Percentiles rank a stretch among this genome's conserved stretches.
These are phyloP conservation scores for Penicillium sp. DNA, from an alignment of 2,329 filamentous ascomycete species.

Conservation along the genomic window DNA sequence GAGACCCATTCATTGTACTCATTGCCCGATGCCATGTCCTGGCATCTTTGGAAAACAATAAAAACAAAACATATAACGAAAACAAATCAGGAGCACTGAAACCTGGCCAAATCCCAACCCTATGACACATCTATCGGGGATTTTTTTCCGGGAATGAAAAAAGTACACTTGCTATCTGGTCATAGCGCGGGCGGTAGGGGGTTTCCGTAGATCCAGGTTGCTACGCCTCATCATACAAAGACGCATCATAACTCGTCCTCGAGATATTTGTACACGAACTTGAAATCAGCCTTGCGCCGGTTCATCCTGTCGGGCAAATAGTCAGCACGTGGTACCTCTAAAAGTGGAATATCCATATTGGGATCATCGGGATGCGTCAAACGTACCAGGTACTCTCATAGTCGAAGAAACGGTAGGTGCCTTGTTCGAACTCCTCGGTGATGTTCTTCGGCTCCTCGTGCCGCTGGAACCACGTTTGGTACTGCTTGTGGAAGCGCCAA, in stretches of 20 bases:
- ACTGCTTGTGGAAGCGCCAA: constrained; percentile 99
- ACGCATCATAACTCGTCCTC: constrained; percentile 75
- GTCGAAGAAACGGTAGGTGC: constrained; percentile 98
- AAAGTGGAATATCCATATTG: not conserved
- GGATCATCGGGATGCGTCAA: not conserved
- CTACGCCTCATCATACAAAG: constrained; percentile 7
- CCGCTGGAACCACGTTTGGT: constrained; percentile 98
- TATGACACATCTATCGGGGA: constrained; percentile 12
- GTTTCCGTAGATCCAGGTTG: not conserved
- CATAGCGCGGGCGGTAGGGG: constrained; percentile 4
- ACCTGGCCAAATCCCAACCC: not conserved
- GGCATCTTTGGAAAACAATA: constrained; percentile 18
- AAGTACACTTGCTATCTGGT: constrained; percentile 5
- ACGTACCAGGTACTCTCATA: constrained; percentile 97
- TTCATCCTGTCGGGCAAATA: constrained; percentile 74
- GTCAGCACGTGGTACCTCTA: constrained; percentile 11
- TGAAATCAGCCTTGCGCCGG: constrained; percentile 93
- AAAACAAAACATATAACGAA: not conserved
- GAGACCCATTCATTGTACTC: constrained; percentile 33
- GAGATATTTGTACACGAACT: constrained; percentile 96
- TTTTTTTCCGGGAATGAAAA: constrained; percentile 1
- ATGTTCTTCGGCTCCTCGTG: constrained; percentile 99
- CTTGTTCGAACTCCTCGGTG: constrained; percentile 97
- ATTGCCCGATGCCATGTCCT: constrained; percentile 24
- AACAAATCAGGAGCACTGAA: not conserved